These are phyloP conservation scores for Aspergillus pseudoterreus DNA, from an alignment of 2,329 filamentous ascomycete species.

Conservation along the genomic window DNA sequence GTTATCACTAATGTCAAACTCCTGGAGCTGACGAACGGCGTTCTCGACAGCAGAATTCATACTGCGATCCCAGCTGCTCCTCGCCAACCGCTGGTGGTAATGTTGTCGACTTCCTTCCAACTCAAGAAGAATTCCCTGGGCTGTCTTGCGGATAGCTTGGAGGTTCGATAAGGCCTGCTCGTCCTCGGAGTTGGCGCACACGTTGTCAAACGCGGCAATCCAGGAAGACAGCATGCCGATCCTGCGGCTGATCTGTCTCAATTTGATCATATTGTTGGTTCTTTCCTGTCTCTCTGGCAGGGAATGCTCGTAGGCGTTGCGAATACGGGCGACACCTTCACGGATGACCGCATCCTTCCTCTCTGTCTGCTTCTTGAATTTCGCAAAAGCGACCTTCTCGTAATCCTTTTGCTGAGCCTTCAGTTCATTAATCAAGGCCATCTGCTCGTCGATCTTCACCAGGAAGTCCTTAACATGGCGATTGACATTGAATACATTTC, in stretches of 20 bases:
- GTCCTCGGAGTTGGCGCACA: conserved; percentile 69
- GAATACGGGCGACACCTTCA: conserved; percentile 76
- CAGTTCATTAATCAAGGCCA: conserved; percentile 93
- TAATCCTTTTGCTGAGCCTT: conserved; percentile 89
- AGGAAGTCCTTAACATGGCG: conserved; percentile 98
- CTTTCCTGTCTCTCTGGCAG: conserved; percentile 74
- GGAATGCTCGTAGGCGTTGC: conserved; percentile 79
- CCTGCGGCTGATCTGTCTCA: conserved; percentile 77
- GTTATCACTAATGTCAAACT: conserved; percentile 63
- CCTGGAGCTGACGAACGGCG: conserved; percentile 71
- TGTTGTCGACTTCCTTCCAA: conserved; percentile 87
- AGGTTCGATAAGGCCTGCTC: conserved; percentile 66
- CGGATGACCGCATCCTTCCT: conserved; percentile 73
- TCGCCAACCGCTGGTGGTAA: conserved; percentile 77
- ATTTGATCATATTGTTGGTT: conserved; percentile 72
- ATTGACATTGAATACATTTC: conserved; percentile 98
- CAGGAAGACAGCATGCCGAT: conserved; percentile 85
- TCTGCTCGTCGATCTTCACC: conserved; percentile 98
- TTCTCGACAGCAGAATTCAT: conserved; percentile 86
- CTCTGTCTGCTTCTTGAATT: conserved; percentile 86
- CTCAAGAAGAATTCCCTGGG: conserved; percentile 82
- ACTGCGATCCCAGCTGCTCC: conserved; percentile 79
- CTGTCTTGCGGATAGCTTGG: conserved; percentile 76
- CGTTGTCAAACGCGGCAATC: conserved; percentile 84
- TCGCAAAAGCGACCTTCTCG: conserved; percentile 75